Conservation (phyloP, 1,284 basidiomycete genomes). For the Sphagnurus paluster region DNA sequence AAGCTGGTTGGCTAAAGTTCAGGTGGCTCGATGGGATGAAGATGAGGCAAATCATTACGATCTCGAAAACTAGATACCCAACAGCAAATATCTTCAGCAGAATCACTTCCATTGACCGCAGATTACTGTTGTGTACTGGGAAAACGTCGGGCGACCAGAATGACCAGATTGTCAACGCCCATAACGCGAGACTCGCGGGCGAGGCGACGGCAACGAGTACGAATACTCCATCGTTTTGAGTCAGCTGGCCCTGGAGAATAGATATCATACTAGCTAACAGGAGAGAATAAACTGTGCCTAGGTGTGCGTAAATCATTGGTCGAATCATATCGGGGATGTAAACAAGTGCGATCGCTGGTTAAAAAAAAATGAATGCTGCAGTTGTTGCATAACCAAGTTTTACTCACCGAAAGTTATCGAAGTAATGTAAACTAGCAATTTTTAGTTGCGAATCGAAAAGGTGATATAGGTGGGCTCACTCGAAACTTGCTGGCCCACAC, state of each 20-base stretch:
- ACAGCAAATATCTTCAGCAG: slow-evolving; percentile 1
- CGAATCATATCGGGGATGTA: slow-evolving; percentile 7
- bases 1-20: slow-evolving; percentile 9
- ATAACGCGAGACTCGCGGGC: slow-evolving; percentile 14
- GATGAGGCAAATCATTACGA: slow-evolving; percentile 4
- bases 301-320: slow-evolving; percentile 11
- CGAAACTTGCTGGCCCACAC: slow-evolving; percentile 15
- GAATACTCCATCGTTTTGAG: slow-evolving; percentile 16
- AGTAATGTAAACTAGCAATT: slow-evolving; percentile 9
- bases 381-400: background rate
- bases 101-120: background rate
- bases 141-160: background rate
- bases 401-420: slow-evolving; percentile 6
- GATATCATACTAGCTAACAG: slow-evolving; percentile 10
- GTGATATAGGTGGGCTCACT: background rate
- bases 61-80: background rate
- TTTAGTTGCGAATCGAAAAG: background rate
- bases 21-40: background rate
- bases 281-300: slow-evolving; percentile 13
- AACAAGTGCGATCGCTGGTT: slow-evolving; percentile 5
- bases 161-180: slow-evolving; percentile 6
- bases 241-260: slow-evolving; percentile 7
- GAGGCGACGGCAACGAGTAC: slow-evolving; percentile 16
- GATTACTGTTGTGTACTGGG: background rate
- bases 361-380: background rate